Evolutionary conservation across 2,329 filamentous ascomycete genomes (phyloP).

Genomic region (Diaporthe vaccinii): DNA sequence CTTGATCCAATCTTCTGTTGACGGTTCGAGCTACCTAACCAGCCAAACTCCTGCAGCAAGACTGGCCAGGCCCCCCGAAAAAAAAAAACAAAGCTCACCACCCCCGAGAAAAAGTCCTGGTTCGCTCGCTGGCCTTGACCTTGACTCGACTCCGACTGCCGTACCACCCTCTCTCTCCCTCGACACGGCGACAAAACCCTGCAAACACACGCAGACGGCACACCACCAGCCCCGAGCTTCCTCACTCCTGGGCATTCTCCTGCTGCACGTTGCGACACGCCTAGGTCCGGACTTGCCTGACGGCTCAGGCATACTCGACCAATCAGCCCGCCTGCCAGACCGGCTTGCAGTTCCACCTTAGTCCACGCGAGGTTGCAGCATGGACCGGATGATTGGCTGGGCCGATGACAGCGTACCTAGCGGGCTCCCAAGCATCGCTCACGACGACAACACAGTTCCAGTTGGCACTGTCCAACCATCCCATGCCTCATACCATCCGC

Average conservation of each 20-base stretch:
- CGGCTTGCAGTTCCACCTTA: conserved; percentile 38
- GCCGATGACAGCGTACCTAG: conserved; percentile 40
- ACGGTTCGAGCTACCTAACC: conserved; percentile 28
- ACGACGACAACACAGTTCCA: conserved; percentile 42
- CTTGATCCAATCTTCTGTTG: conserved; percentile 30
- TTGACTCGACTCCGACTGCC: conserved; percentile 36
- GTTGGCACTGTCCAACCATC: conserved; percentile 41
- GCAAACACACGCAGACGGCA: conserved; percentile 28
- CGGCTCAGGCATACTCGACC: conserved; percentile 36
- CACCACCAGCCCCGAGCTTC: conserved; percentile 28
- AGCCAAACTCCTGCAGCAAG: conserved; percentile 26
- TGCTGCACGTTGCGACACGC: conserved; percentile 35
- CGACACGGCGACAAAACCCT: conserved; percentile 32
- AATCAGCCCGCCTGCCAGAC: conserved; percentile 38
- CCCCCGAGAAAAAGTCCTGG: conserved; percentile 12
- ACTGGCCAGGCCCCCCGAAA: conserved; percentile 23
- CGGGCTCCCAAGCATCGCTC: conserved; percentile 39
- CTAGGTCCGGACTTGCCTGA: conserved; percentile 26
- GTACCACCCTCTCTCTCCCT: conserved; percentile 28
- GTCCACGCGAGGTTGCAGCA: conserved; percentile 38
- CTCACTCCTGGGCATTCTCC: conserved; percentile 20
- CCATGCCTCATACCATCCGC: conserved; percentile 38
- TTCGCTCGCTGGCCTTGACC: conserved; percentile 23
- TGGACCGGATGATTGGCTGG: conserved; percentile 42
- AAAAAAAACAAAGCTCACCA: conserved; percentile 29